Evolutionary conservation across 176 grass and related monocot genomes (phyloP), one percentile per base, ranked within the genome.

Genomic region (Eragrostis curvula): DNA sequence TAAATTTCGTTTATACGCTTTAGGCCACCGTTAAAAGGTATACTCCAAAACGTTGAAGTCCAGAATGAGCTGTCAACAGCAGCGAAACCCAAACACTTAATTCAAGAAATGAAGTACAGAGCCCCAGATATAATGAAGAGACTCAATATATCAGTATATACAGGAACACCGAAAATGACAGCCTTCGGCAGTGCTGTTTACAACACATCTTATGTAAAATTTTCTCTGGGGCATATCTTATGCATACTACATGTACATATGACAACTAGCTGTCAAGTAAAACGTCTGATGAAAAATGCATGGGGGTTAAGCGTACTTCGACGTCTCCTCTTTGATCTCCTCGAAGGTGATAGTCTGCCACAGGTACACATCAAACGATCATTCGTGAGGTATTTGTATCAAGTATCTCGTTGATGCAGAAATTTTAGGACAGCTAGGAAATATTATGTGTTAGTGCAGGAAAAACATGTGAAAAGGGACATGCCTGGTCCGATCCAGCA

Each of bases 311-410:
- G 71, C 32, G 32, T 88, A 45, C 62, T 98, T 95, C 52, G 96
- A 93, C 66, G 96, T 95, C 6, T 79, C 81, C 27, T 95, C 89
- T 77, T 98, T 95, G 75, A 98, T 88, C 86, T 98, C 96, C 56
- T 95, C 90, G 66, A 91, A 65, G 46, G 87, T 74, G 59, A 98
- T 95, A 9, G 12, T 44, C 96, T 98, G 90, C 43, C 68, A 89
- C 13, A 77, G 0, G 24, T 1, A 73, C 52, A 5, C 30, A 1
- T 56, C 15, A 20, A 24, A 81, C n/a, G 39, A 55, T 30, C 16
- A 80, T 46, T 7, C 7, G 48, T 2, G 0, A 60, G 40, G 41
- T 3, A 58, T 46, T 25, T 69, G 13, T n/a, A 40, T 12, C 8
- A 9, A 85, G 20, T 3, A 48, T 71, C 72, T 17, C 61, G 24